A percentile compares a stretch with the other conserved stretches of the same genome.
phyloP scores from a whole-genome alignment of 306 rosid species.

The Quercus agrifolia region DNA sequence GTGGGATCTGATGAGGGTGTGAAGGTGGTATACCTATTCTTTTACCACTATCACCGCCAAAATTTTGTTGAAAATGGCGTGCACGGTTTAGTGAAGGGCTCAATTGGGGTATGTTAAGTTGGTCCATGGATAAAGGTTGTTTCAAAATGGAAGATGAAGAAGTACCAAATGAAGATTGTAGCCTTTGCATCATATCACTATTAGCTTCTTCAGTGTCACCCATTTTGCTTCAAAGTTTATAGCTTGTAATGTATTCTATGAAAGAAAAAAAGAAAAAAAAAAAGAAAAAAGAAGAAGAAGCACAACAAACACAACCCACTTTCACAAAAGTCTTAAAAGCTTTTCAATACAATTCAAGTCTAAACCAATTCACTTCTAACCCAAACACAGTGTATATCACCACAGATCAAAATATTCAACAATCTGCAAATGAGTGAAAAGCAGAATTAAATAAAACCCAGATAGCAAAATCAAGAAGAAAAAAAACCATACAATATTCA shows the following conservation, averaged over 20 bases:
- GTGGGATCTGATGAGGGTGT: conserved; percentile 86
- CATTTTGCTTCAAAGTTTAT: conserved; percentile 35
- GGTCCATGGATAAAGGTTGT: conserved; percentile 59
- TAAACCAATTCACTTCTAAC: neutral
- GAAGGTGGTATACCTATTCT: conserved; percentile 82
- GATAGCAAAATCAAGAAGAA: neutral
- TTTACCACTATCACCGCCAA: conserved; percentile 36
- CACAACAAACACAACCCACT: neutral
- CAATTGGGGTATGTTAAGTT: conserved; percentile 56
- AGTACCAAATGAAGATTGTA: conserved; percentile 66
- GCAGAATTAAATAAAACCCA: neutral
- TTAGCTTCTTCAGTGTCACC: conserved; percentile 67
- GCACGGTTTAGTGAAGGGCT: conserved; percentile 57
- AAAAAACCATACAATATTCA: neutral
- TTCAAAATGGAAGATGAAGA: conserved; percentile 59
- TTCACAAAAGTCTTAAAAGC: neutral
- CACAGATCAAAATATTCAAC: conserved; percentile 13
- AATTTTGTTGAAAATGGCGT: conserved; percentile 50
- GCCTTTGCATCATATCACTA: conserved; percentile 58
- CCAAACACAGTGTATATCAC: neutral
- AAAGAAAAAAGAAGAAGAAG: neutral
- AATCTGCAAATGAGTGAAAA: conserved; percentile 18
- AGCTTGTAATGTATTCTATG: neutral
- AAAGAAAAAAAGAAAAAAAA: neutral
- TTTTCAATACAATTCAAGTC: neutral